Evolutionary conservation across 768 basidiomycete species (phyloP).

Genomic region (Asterophora lycoperdoides): DNA sequence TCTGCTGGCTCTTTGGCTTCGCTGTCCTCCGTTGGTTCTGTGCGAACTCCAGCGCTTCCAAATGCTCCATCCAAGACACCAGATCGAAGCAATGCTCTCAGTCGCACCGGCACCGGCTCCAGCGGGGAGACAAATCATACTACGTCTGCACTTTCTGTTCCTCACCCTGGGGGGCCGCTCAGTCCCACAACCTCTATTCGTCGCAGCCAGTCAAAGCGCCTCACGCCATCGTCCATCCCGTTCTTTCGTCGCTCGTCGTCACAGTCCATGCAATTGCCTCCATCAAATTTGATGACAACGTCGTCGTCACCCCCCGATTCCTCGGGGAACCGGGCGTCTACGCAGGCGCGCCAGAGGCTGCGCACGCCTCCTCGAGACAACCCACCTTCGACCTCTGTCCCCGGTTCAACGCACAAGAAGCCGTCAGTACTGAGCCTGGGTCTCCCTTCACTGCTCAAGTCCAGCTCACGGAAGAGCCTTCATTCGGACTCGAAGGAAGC

Average conservation of each 20-base stretch:
- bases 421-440: constrained; percentile 79
- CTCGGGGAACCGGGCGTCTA: constrained; percentile 32
- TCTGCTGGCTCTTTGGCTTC: constrained; percentile 77
- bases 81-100: constrained; percentile 50
- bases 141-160: constrained; percentile 48
- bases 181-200: constrained; percentile 71
- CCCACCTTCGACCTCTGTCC: constrained; percentile 49
- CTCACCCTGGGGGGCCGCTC: constrained; percentile 55
- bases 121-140: constrained; percentile 68
- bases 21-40: constrained; percentile 68
- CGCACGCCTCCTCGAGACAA: constrained; percentile 50
- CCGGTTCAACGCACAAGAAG: constrained; percentile 68
- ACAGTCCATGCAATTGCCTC: constrained; percentile 73
- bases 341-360: constrained; percentile 39
- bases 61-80: constrained; percentile 55
- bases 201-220: constrained; percentile 69
- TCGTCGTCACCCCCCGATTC: constrained; percentile 51
- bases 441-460: constrained; percentile 80
- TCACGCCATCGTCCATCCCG: constrained; percentile 90
- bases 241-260: constrained; percentile 93
- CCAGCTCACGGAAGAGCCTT: constrained; percentile 76
- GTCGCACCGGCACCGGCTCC: constrained; percentile 72
- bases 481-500: constrained; percentile 64
- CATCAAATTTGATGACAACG: constrained; percentile 41
- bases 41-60: constrained; percentile 44